Evolutionary conservation across 495 filamentous ascomycete species (phyloP).

Genomic region (Amorphotheca resinae): DNA sequence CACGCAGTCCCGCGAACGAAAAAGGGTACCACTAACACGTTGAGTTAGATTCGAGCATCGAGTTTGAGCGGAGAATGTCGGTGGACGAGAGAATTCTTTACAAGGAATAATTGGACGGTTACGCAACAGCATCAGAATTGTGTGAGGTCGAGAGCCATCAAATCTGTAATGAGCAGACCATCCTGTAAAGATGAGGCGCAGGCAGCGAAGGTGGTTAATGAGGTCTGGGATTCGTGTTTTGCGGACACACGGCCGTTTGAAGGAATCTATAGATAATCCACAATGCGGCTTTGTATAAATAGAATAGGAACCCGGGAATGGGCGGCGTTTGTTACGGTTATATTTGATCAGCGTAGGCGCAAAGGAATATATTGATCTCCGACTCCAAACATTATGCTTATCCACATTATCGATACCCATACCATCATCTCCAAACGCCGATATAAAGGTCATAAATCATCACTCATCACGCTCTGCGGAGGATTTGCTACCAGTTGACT

Average conservation of each 20-base stretch:
- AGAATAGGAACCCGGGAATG: slow-evolving; percentile 2
- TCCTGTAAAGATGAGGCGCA: slow-evolving; percentile 76
- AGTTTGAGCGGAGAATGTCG: slow-evolving; percentile 89
- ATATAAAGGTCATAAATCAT: slow-evolving; percentile 13
- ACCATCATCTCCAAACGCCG: slow-evolving; percentile 11
- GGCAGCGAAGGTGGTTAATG: slow-evolving; percentile 77
- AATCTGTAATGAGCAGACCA: slow-evolving; percentile 63
- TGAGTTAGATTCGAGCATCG: slow-evolving; percentile 68
- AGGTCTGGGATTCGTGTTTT: slow-evolving; percentile 97
- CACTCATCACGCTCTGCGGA: slow-evolving; percentile 13
- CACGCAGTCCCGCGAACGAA: background rate
- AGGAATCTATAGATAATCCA: slow-evolving; percentile 74
- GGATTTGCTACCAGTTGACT: slow-evolving; percentile 19
- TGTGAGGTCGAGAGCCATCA: slow-evolving; percentile 64
- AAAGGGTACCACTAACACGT: slow-evolving; percentile 8
- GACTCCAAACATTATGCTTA: slow-evolving; percentile 16
- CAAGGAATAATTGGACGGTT: slow-evolving; percentile 68
- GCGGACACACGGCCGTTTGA: slow-evolving; percentile 89
- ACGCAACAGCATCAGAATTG: slow-evolving; percentile 91
- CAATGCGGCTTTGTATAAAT: slow-evolving; percentile 10
- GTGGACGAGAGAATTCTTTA: slow-evolving; percentile 78
- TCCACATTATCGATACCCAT: slow-evolving; percentile 6
- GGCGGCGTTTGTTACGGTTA: slow-evolving; percentile 1
- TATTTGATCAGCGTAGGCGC: slow-evolving; percentile 19
- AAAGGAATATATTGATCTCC: slow-evolving; percentile 16